phyloP scores from a whole-genome alignment of 2,329 filamentous ascomycete species.

The Clarireedia paspali region DNA sequence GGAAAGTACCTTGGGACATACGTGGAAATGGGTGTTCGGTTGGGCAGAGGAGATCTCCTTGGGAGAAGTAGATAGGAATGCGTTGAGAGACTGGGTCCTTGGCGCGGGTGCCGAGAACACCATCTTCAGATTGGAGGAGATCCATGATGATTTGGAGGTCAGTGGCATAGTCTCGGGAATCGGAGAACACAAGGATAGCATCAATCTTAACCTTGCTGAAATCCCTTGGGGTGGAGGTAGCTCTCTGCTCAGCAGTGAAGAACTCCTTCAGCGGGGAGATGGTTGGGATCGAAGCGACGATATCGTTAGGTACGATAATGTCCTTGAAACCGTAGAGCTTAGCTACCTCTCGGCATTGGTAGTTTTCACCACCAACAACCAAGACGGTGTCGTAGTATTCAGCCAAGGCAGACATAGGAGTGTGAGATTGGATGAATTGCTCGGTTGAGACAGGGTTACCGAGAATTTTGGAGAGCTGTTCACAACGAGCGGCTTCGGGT shows the following conservation, averaged over 20 bases:
- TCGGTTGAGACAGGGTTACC: constrained; percentile 57
- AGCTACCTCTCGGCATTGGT: constrained; percentile 65
- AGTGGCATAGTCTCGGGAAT: constrained; percentile 66
- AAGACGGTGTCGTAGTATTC: constrained; percentile 66
- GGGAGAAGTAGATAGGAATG: constrained; percentile 69
- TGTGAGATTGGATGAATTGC: constrained; percentile 73
- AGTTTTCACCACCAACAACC: constrained; percentile 68
- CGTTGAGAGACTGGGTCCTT: constrained; percentile 57
- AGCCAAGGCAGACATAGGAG: constrained; percentile 63
- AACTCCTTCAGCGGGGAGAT: constrained; percentile 59
- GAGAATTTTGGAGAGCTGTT: constrained; percentile 61
- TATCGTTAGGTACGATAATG: constrained; percentile 66
- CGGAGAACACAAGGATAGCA: constrained; percentile 67
- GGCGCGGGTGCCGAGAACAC: constrained; percentile 55
- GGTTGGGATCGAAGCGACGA: constrained; percentile 60
- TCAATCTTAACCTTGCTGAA: constrained; percentile 66
- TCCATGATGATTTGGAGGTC: constrained; percentile 74
- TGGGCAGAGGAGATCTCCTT: constrained; percentile 57
- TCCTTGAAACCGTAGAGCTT: constrained; percentile 69
- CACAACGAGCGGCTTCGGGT: constrained; percentile 55
- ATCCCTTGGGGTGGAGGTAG: constrained; percentile 50
- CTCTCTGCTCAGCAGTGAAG: constrained; percentile 61
- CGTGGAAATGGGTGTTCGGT: constrained; percentile 58
- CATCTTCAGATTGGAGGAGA: constrained; percentile 60
- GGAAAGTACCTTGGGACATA: constrained; percentile 70